Evolutionary conservation across 805 yeast genomes (phyloP), one percentile per base, ranked within the genome.

Genomic region (Sugiyamaella mastotermitis): DNA sequence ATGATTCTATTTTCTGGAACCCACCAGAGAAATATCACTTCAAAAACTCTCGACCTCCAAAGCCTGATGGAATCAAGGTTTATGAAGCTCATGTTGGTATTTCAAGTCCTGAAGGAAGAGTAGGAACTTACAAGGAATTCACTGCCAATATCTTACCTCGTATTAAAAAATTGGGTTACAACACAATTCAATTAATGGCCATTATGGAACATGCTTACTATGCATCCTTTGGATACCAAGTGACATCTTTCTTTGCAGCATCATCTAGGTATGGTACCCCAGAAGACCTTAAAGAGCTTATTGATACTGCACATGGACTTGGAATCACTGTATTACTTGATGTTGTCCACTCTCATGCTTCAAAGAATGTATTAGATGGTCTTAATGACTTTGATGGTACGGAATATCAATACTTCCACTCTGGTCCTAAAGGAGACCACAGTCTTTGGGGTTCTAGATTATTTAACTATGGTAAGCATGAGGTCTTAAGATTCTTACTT

Each of bases 151-250:
- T 87, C 9, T 71, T 90, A 45, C 97, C 97, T n/a, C 70, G 80
- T 31, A 84, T 90, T 49, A 78, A 77, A 50, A 75, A 80, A 46
- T 69, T 88, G 43, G 97, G 97, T 25, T 90, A 90, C 61, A 86
- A 92, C 60, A 79, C 95, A 3, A 82, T 90, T 51, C 98, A 90
- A 63, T 69, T 90, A 55, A 90, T 90, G 98, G 97, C 98, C 0
- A 74, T 90, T 31, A 90, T 90, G 98, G 98, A 90, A 62, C 98
- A 90, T 59, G 97, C 98, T 1, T 90, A 90, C 58, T 90, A 90
- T 59, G 98, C 97, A 1, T 85, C 95, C 2, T 90, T 90, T 58
- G 98, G 98, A n/a, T 90, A 90, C 59, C 98, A 90, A 61, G 79
- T 90, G 19, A 88, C 97, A 16, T 83, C 81, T 43, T 92, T 90